These are phyloP conservation scores for Citrus trifoliata DNA, from an alignment of 345 rosid genomes.

Conservation along the genomic window DNA sequence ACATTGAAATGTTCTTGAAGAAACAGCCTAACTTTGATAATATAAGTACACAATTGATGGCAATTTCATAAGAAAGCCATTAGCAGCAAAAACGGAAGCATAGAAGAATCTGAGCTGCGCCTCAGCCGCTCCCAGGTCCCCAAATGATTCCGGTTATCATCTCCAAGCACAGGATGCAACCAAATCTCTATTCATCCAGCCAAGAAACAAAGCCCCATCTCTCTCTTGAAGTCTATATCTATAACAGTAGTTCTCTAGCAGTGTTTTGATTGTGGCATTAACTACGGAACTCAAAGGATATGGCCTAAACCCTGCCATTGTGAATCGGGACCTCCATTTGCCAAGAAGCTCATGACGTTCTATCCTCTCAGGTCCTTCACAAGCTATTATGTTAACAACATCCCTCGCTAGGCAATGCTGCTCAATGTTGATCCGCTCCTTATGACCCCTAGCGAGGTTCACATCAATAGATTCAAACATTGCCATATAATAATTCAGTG, in stretches of 20 bases:
- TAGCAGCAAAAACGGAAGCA: background rate
- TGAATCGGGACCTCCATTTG: constrained; percentile 80
- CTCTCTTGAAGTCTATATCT: constrained; percentile 72
- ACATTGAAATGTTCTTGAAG: constrained; percentile 5
- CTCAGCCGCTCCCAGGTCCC: constrained; percentile 3
- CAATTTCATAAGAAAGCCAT: background rate
- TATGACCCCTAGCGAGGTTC: constrained; percentile 64
- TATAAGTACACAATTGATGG: background rate
- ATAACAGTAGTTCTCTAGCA: constrained; percentile 57
- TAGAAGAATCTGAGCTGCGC: constrained; percentile 7
- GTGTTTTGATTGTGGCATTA: constrained; percentile 60
- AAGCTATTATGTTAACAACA: constrained; percentile 83
- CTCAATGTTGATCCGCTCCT: constrained; percentile 79
- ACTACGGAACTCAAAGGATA: constrained; percentile 78
- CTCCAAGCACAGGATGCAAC: constrained; percentile 91
- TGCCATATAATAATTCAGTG: constrained; percentile 70
- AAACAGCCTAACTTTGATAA: background rate
- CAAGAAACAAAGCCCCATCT: constrained; percentile 75
- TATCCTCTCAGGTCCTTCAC: constrained; percentile 86
- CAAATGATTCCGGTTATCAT: constrained; percentile 22
- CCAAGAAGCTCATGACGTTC: constrained; percentile 82
- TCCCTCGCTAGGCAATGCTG: constrained; percentile 92
- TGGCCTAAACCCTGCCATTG: constrained; percentile 77
- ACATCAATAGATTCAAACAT: constrained; percentile 88
- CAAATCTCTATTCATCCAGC: constrained; percentile 87